A percentile compares a stretch with the other conserved stretches of the same genome.
Conservation (phyloP, 2,329 filamentous ascomycete species). For the Epichloe glyceriae region DNA sequence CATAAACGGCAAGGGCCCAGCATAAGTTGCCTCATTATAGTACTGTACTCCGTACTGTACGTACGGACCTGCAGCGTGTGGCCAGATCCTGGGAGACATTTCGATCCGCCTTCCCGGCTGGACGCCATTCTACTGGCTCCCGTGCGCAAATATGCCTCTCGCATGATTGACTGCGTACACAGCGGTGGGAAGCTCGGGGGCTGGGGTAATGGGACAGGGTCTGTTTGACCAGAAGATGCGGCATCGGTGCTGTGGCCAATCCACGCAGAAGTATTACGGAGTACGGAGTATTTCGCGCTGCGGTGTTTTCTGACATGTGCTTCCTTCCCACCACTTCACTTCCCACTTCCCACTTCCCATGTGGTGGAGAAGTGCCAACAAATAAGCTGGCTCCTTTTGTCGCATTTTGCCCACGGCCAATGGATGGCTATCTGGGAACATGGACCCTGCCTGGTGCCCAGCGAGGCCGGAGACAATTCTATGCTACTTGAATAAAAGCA, state of each 20-base stretch:
- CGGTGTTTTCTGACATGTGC: constrained; percentile 15
- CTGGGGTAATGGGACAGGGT: too few relatives aligned
- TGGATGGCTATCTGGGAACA: not conserved
- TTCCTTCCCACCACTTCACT: not conserved
- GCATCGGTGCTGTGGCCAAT: constrained; percentile 4
- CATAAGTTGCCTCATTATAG: not conserved
- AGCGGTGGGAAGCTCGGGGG: not conserved
- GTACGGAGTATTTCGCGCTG: constrained; percentile 2
- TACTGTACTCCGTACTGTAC: constrained; percentile 1
- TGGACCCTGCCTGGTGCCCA: not conserved
- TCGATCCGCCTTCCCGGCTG: too few relatives aligned
- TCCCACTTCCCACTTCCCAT: not conserved
- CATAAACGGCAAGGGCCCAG: constrained; percentile 3
- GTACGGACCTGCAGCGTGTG: constrained; percentile 7
- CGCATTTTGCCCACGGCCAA: constrained; percentile 2
- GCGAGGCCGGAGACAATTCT: constrained; percentile 3
- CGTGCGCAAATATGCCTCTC: too few relatives aligned
- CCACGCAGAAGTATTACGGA: not conserved
- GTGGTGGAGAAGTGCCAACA: not conserved
- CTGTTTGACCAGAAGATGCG: not conserved
- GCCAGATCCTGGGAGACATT: constrained; percentile 5
- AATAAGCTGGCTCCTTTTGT: not conserved
- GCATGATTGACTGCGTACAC: too few relatives aligned
- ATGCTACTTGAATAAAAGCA: constrained; percentile 9
- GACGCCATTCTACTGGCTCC: too few relatives aligned